These are phyloP conservation scores for Zygoascus bituminiphila DNA, from an alignment of 805 yeast genomes.

Conservation along the genomic window DNA sequence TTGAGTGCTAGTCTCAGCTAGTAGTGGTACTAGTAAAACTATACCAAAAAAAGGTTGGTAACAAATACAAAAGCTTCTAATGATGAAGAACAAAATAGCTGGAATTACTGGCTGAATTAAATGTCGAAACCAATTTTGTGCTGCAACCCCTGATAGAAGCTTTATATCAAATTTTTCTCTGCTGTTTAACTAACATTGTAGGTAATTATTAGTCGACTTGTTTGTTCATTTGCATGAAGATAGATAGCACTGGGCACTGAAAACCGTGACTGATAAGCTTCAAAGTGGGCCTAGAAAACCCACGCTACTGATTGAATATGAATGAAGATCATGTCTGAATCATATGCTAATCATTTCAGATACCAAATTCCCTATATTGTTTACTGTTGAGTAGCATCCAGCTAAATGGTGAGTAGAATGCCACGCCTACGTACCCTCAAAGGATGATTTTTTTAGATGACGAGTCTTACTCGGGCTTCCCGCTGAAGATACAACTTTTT, in stretches of 20 bases:
- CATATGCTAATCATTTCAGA: neutral
- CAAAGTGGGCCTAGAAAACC: constrained; percentile 96
- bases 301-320: constrained; percentile 61
- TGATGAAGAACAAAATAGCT: constrained; percentile 38
- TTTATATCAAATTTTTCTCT: neutral
- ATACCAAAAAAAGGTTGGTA: constrained; percentile 17
- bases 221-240: constrained; percentile 51
- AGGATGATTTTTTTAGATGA: constrained; percentile 65
- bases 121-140: constrained; percentile 64
- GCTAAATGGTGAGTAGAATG: neutral
- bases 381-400: neutral
- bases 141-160: constrained; percentile 32
- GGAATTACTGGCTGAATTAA: constrained; percentile 97
- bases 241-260: constrained; percentile 99
- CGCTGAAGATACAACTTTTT: constrained; percentile 74
- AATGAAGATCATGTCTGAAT: neutral
- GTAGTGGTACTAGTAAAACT: neutral
- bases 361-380: neutral
- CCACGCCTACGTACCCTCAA: neutral
- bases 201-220: constrained; percentile 1
- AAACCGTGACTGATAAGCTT: constrained; percentile 89
- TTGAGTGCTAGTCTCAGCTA: neutral
- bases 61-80: constrained; percentile 3
- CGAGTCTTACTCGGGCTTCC: constrained; percentile 98
- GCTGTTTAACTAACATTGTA: neutral